A percentile compares a stretch with the other conserved stretches of the same genome.
Conservation (phyloP, 2,329 filamentous ascomycete genomes). For the Colletotrichum filicis region DNA sequence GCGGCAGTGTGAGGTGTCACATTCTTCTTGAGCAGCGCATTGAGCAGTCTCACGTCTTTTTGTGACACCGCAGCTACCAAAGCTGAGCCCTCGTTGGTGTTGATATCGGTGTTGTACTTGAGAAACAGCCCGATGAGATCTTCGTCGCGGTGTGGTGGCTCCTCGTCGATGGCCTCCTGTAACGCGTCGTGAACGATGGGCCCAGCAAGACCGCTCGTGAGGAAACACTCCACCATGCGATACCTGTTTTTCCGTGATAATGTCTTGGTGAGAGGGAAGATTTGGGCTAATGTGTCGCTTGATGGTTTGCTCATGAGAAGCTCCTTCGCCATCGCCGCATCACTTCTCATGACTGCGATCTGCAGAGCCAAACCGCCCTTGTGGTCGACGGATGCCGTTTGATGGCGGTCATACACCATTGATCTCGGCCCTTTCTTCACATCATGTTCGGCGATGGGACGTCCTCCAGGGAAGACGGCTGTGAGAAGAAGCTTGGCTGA, state of each 20-base stretch:
- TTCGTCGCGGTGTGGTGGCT: constrained; percentile 58
- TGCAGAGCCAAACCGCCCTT: constrained; percentile 62
- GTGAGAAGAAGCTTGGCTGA: constrained; percentile 62
- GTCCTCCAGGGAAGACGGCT: constrained; percentile 55
- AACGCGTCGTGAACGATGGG: constrained; percentile 60
- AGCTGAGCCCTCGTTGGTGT: constrained; percentile 62
- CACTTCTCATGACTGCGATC: constrained; percentile 57
- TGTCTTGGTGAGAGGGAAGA: constrained; percentile 60
- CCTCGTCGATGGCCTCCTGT: constrained; percentile 63
- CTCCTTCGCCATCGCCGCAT: constrained; percentile 55
- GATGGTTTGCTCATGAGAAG: constrained; percentile 61
- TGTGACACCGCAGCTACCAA: constrained; percentile 60
- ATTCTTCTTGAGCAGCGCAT: constrained; percentile 55
- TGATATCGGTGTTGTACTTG: constrained; percentile 63
- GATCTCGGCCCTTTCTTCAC: constrained; percentile 38
- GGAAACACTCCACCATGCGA: constrained; percentile 60
- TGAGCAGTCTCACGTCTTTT: constrained; percentile 58
- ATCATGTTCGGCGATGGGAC: constrained; percentile 34
- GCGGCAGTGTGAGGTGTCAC: constrained; percentile 59
- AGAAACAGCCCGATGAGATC: constrained; percentile 64
- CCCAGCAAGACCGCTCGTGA: constrained; percentile 59
- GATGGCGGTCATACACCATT: constrained; percentile 55
- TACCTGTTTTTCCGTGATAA: constrained; percentile 56
- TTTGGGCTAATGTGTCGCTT: constrained; percentile 56
- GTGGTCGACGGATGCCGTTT: constrained; percentile 63